Conservation (phyloP, 2,329 filamentous ascomycete species). For the Gaeumannomyces sp. region DNA sequence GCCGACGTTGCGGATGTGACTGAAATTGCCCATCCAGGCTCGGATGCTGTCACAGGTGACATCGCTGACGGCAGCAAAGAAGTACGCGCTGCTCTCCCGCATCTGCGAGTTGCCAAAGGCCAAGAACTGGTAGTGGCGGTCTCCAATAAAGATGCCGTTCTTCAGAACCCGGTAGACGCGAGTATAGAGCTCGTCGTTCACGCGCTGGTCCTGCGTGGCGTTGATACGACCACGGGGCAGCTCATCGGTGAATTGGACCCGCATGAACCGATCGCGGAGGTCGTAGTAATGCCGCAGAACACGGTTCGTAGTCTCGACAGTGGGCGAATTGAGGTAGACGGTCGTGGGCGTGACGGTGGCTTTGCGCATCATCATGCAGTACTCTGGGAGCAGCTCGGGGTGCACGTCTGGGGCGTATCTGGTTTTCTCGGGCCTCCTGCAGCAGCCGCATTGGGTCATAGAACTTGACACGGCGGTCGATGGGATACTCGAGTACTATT, state of each 20-base stretch:
- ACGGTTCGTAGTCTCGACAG: constrained; percentile 81
- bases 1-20: constrained; percentile 73
- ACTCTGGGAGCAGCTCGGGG: constrained; percentile 51
- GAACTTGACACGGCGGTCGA: constrained; percentile 43
- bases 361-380: constrained; percentile 63
- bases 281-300: constrained; percentile 69
- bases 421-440: constrained; percentile 40
- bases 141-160: constrained; percentile 77
- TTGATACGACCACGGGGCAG: constrained; percentile 54
- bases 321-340: constrained; percentile 69
- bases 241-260: constrained; percentile 88
- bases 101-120: constrained; percentile 96
- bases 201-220: constrained; percentile 42
- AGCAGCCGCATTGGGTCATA: constrained; percentile 72
- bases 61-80: constrained; percentile 69
- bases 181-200: constrained; percentile 65
- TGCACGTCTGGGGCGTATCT: constrained; percentile 34
- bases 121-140: constrained; percentile 78
- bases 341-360: constrained; percentile 79
- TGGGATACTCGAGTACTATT: constrained; percentile 67
- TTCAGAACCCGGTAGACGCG: constrained; percentile 65
- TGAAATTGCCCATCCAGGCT: constrained; percentile 79
- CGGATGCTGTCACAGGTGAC: constrained; percentile 72
- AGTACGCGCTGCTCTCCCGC: constrained; percentile 84
- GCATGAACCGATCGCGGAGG: constrained; percentile 70